These are phyloP conservation scores for Tricholoma flavovirens DNA, from an alignment of 768 basidiomycete species.

Conservation along the genomic window DNA sequence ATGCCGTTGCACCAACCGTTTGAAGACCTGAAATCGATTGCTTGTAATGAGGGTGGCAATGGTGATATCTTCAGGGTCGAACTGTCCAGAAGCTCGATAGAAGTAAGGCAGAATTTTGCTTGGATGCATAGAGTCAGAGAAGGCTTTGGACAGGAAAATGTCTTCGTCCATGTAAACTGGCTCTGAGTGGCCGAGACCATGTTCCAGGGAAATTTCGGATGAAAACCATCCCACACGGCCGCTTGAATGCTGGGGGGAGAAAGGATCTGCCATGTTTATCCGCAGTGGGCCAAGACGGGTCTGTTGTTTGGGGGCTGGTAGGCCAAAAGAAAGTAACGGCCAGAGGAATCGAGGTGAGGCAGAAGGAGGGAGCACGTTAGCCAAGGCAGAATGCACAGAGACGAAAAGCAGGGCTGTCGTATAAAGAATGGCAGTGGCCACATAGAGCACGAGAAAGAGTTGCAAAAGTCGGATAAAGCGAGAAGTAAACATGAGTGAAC, in stretches of 20 bases:
- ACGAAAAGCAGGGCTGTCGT: constrained; percentile 37
- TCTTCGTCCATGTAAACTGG: constrained; percentile 38
- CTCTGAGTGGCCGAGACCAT: constrained; percentile 28
- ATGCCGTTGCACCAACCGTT: constrained; percentile 69
- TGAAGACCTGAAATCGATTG: constrained; percentile 70
- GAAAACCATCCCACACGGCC: constrained; percentile 27
- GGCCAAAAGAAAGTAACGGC: constrained; percentile 1
- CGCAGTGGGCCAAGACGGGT: constrained; percentile 6
- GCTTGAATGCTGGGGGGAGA: constrained; percentile 9
- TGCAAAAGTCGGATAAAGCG: constrained; percentile 20
- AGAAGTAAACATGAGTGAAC: background rate
- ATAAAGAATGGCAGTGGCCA: constrained; percentile 36
- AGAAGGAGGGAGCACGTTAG: constrained; percentile 19
- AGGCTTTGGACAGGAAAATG: constrained; percentile 62
- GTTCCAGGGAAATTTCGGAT: constrained; percentile 26
- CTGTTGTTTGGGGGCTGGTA: constrained; percentile 4
- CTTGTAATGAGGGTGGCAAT: constrained; percentile 82
- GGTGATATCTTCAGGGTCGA: constrained; percentile 67
- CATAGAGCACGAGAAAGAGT: constrained; percentile 28
- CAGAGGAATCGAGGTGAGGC: constrained; percentile 16
- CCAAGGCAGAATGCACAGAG: constrained; percentile 24
- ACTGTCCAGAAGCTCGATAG: constrained; percentile 55
- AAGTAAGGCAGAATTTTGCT: constrained; percentile 78
- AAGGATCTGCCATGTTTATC: constrained; percentile 10
- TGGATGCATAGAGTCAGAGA: constrained; percentile 64